These are phyloP conservation scores for Phaeosphaeria sp. DNA, from an alignment of 2,329 filamentous ascomycete species.

Conservation along the genomic window DNA sequence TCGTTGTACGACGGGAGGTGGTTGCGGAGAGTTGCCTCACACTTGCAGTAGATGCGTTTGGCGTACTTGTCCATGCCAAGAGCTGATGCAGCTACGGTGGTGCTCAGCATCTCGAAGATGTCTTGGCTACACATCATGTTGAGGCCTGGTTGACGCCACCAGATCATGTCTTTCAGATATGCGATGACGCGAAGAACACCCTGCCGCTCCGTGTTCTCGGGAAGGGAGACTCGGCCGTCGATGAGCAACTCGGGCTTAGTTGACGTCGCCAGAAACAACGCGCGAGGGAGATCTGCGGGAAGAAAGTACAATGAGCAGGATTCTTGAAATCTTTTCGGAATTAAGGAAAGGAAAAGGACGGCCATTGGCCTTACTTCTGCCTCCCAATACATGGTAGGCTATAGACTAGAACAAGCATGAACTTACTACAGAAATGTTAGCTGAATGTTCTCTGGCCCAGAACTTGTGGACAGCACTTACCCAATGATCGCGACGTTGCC, in stretches of 20 bases:
- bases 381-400: too few species aligned
- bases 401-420: too few species aligned
- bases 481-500: background rate
- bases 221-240: background rate
- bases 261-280: background rate
- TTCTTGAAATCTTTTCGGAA: too few species aligned
- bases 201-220: background rate
- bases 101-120: background rate
- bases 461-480: too few species aligned
- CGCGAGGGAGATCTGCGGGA: background rate
- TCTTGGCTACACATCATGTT: background rate
- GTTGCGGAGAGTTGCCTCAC: conserved; percentile 1
- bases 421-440: too few species aligned
- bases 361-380: too few species aligned
- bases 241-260: background rate
- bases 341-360: too few species aligned
- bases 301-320: too few species aligned
- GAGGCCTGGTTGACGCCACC: background rate
- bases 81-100: background rate
- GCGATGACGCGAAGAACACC: background rate
- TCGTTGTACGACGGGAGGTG: background rate
- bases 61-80: conserved; percentile 1
- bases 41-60: background rate
- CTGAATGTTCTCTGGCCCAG: too few species aligned
- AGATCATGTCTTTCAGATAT: background rate